Conservation (phyloP, 768 basidiomycete species). For the Termitomyces sp. region DNA sequence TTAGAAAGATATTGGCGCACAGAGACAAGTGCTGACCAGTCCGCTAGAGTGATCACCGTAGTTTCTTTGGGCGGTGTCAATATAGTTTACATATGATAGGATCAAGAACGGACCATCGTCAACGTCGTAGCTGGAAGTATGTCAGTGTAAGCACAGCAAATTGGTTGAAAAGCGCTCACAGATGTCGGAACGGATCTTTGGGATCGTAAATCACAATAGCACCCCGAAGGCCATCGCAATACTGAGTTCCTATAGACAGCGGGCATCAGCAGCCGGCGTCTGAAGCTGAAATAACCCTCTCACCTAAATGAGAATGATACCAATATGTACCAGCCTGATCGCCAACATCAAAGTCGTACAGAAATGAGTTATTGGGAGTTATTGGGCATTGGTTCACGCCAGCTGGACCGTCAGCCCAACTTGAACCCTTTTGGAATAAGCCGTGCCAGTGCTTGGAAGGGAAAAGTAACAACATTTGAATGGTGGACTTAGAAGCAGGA, state of each 20-base stretch:
- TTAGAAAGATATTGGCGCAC: background rate
- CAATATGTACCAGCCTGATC: slow-evolving; percentile 7
- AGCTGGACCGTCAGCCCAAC: slow-evolving; percentile 5
- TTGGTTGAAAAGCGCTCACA: background rate
- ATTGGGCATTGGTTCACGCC: slow-evolving; percentile 4
- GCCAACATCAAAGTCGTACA: background rate
- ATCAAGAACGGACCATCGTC: background rate
- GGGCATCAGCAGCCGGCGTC: background rate
- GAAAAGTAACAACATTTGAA: background rate
- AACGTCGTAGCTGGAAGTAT: background rate
- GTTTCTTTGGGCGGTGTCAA: background rate
- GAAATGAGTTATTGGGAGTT: background rate
- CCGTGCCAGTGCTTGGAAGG: slow-evolving; percentile 7
- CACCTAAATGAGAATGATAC: slow-evolving; percentile 9
- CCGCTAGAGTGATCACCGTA: slow-evolving; percentile 2
- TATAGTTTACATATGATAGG: background rate
- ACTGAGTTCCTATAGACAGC: background rate
- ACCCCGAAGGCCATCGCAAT: slow-evolving; percentile 7
- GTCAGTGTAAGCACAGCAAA: background rate
- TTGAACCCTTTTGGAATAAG: background rate
- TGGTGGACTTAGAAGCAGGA: background rate
- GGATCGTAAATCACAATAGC: slow-evolving; percentile 4
- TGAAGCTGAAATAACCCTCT: background rate
- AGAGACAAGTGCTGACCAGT: background rate
- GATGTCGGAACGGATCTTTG: background rate